These are phyloP conservation scores for Didymella segeticola DNA, from an alignment of 2,329 filamentous ascomycete species.

Conservation along the genomic window DNA sequence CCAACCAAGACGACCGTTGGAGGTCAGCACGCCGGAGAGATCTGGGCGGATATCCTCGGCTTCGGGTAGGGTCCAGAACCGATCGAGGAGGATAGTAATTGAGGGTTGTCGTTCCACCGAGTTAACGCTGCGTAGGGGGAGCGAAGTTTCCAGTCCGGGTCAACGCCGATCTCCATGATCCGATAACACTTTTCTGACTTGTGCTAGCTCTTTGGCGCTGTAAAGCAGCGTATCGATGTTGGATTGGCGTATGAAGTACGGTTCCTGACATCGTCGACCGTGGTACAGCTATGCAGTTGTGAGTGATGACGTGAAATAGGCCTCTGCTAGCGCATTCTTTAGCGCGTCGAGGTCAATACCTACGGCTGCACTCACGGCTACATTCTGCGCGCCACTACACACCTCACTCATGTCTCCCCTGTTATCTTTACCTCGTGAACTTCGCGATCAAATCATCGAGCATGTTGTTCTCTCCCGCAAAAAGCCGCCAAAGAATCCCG, in stretches of 20 bases:
- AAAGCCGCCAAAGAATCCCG: slow-evolving; percentile 3
- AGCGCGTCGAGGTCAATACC: too few species aligned
- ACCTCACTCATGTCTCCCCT: slow-evolving; percentile 1
- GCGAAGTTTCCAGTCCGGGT: too few species aligned
- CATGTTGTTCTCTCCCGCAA: not conserved
- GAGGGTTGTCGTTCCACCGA: too few species aligned
- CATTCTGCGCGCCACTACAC: not conserved
- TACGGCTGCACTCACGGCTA: not conserved
- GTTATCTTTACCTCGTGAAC: slow-evolving; percentile 5
- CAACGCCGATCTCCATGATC: too few species aligned
- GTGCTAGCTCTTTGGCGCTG: too few species aligned
- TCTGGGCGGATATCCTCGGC: slow-evolving; percentile 65
- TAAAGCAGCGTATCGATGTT: too few species aligned
- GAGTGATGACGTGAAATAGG: not conserved
- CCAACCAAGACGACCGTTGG: slow-evolving; percentile 62
- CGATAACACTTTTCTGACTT: not conserved
- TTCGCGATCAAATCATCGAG: slow-evolving; percentile 15
- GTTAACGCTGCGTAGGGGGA: too few species aligned
- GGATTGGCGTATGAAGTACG: too few species aligned
- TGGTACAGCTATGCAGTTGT: not conserved
- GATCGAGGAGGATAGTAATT: slow-evolving; percentile 64
- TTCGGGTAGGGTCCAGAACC: slow-evolving; percentile 57
- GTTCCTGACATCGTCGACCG: not conserved
- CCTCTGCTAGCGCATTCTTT: too few species aligned
- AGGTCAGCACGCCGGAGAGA: slow-evolving; percentile 59